Percentiles rank a stretch among this genome's conserved stretches.
Evolutionary conservation across 495 filamentous ascomycete species (phyloP).

Genomic region (Trichoderma erinaceum): DNA sequence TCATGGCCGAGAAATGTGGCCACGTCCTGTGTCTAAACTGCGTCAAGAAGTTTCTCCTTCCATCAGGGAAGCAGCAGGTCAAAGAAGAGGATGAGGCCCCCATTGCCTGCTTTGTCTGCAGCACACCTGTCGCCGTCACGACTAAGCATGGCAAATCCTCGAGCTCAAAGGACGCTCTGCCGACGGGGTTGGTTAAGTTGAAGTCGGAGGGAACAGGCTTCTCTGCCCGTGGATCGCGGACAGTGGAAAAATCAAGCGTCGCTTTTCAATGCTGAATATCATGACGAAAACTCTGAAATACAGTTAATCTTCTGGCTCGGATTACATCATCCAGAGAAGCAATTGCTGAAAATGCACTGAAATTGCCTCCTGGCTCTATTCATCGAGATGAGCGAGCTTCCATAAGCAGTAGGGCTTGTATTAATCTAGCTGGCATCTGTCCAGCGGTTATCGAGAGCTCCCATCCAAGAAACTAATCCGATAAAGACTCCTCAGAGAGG

Average conservation of each 20-base stretch:
- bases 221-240: conserved; percentile 75
- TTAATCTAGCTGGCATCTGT: no score
- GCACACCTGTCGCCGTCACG: conserved; percentile 56
- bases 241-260: conserved; percentile 71
- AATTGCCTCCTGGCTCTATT: no score
- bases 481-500: no score
- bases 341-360: no score
- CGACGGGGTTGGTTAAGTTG: conserved; percentile 75
- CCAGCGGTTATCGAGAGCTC: no score
- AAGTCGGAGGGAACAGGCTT: conserved; percentile 90
- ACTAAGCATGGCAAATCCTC: conserved; percentile 42
- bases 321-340: no score
- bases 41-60: conserved; percentile 78
- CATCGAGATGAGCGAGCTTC: no score
- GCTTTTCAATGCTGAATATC: conserved; percentile 70
- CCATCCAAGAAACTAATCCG: no score
- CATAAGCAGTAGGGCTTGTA: no score
- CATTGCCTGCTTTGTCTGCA: conserved; percentile 82
- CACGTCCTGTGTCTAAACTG: conserved; percentile 90
- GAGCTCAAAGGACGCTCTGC: conserved; percentile 51
- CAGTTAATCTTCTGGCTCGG: no score
- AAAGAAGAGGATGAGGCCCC: conserved; percentile 46
- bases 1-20: conserved; percentile 86
- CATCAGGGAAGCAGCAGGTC: conserved; percentile 52
- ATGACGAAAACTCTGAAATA: not conserved